These are phyloP conservation scores for Testicularia cyperi DNA, from an alignment of 1,284 basidiomycete species.

Conservation along the genomic window DNA sequence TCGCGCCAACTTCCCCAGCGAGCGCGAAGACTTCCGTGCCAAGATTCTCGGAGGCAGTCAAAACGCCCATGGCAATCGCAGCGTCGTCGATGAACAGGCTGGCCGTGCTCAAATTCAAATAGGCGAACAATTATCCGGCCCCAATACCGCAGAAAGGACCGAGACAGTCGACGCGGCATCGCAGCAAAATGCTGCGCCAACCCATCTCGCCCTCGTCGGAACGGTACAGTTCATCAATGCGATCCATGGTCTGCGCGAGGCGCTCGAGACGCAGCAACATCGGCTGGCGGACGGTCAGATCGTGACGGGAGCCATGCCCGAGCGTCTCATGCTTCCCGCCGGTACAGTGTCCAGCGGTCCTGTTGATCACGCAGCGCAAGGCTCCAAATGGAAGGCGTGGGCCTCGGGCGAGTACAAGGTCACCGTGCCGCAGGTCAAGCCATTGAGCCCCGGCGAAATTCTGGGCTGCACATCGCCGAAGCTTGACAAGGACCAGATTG, in stretches of 20 bases:
- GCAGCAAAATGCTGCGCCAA: constrained; percentile 5
- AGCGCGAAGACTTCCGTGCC: constrained; percentile 70
- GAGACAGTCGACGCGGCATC: constrained; percentile 2
- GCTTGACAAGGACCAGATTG: constrained; percentile 58
- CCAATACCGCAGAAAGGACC: too few species aligned
- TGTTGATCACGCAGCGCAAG: constrained; percentile 31
- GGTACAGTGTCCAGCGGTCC: constrained; percentile 6
- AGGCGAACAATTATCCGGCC: too few species aligned
- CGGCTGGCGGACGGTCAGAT: constrained; percentile 23
- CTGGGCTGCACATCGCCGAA: constrained; percentile 93
- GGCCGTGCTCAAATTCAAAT: constrained; percentile 30
- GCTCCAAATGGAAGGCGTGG: constrained; percentile 31
- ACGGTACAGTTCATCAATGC: constrained; percentile 60
- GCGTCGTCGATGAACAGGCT: constrained; percentile 15
- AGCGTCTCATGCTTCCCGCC: constrained; percentile 25
- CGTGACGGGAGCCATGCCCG: constrained; percentile 4
- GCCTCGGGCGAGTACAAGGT: constrained; percentile 39
- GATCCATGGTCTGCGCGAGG: constrained; percentile 47
- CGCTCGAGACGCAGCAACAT: constrained; percentile 35
- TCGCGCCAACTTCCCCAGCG: constrained; percentile 80
- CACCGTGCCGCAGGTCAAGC: constrained; percentile 82
- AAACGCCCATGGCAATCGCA: constrained; percentile 8
- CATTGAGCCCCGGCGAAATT: constrained; percentile 93
- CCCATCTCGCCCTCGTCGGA: constrained; percentile 55
- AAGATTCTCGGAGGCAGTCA: constrained; percentile 38